Percentiles rank a stretch among this genome's conserved stretches.
Evolutionary conservation across 257 asterid species (phyloP).

Genomic region (Solanum bulbocastanum): DNA sequence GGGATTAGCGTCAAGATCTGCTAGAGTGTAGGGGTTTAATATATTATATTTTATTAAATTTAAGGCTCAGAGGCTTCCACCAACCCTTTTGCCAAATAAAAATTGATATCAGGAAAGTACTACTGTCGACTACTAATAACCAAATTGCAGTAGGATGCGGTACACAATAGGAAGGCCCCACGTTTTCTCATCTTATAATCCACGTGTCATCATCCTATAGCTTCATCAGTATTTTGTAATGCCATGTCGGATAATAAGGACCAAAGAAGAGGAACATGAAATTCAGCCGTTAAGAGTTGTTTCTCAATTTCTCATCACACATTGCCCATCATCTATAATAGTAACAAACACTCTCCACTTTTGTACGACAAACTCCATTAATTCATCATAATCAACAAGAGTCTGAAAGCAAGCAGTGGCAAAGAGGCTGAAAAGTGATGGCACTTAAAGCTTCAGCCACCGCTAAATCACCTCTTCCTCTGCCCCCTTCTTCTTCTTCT

Average conservation of each 20-base stretch:
- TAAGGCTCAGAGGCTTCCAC: no score
- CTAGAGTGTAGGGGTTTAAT: no score
- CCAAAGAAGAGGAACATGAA: background rate
- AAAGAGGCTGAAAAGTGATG: slow-evolving; percentile 32
- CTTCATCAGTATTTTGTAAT: background rate
- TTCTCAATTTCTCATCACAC: slow-evolving; percentile 12
- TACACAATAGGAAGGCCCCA: background rate
- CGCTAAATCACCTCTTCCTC: slow-evolving; percentile 38
- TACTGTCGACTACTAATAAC: background rate
- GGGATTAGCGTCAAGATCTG: no score
- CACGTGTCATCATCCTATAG: slow-evolving; percentile 12
- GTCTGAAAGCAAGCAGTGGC: slow-evolving; percentile 3
- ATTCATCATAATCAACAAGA: background rate
- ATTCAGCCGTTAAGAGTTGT: background rate
- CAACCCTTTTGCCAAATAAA: no score
- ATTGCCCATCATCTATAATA: background rate
- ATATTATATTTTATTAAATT: no score
- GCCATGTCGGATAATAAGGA: slow-evolving; percentile 3
- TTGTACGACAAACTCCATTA: background rate
- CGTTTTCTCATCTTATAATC: slow-evolving; percentile 6
- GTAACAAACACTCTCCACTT: background rate
- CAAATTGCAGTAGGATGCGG: background rate
- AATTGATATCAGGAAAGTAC: background rate
- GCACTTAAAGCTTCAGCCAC: slow-evolving; percentile 84
- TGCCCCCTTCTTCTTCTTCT: slow-evolving; percentile 20